A percentile compares a stretch with the other conserved stretches of the same genome.
Conservation (phyloP, 2,329 filamentous ascomycete species). For the Exophiala sp. region DNA sequence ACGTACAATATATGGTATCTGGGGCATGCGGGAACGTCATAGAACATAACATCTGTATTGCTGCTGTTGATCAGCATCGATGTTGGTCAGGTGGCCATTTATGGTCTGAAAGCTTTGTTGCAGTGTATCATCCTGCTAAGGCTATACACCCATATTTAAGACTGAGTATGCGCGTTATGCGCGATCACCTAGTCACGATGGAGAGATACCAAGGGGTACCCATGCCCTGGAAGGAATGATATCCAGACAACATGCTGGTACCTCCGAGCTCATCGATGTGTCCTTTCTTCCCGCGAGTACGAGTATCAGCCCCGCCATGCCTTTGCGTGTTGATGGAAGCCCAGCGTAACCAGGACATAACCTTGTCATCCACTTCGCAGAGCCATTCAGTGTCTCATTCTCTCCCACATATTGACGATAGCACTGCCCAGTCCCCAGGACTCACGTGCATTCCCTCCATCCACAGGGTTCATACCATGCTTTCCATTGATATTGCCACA, state of each 20-base stretch:
- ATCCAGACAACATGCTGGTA: neutral
- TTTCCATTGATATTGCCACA: neutral
- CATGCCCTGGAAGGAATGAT: neutral
- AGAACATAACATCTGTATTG: too few relatives aligned
- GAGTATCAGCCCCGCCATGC: neutral
- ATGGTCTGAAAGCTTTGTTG: too few relatives aligned
- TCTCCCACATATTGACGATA: neutral
- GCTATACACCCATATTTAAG: too few relatives aligned
- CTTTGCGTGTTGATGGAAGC: neutral
- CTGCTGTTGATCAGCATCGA: too few relatives aligned
- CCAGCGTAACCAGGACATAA: neutral
- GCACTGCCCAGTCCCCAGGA: slow-evolving; percentile 7
- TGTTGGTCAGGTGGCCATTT: too few relatives aligned
- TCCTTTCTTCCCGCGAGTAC: neutral
- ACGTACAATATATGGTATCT: too few relatives aligned
- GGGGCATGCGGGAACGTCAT: neutral
- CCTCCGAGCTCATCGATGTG: too few relatives aligned
- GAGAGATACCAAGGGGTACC: too few relatives aligned
- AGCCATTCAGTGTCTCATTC: neutral
- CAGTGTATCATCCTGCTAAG: too few relatives aligned
- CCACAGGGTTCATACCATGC: neutral
- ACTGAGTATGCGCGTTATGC: too few relatives aligned
- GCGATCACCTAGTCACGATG: too few relatives aligned
- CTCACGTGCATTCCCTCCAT: slow-evolving; percentile 1
- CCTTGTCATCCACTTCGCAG: neutral